phyloP scores from a whole-genome alignment of 257 asterid species.

The Capsicum chinense region DNA sequence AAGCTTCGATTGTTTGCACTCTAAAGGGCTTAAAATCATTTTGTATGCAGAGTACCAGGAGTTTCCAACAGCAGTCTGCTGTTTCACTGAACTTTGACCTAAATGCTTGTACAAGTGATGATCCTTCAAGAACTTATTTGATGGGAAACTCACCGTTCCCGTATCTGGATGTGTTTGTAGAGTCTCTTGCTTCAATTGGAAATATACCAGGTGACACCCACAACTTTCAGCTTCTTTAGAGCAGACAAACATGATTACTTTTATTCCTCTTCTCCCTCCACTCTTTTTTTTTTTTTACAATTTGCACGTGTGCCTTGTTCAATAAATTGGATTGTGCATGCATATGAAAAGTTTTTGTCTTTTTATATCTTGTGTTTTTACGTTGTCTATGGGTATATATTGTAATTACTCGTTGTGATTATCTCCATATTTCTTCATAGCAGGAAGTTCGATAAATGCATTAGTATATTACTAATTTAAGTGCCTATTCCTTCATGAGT shows the following conservation, averaged over 20 bases:
- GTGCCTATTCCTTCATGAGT: neutral
- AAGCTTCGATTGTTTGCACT: constrained; percentile 33
- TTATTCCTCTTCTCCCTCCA: neutral
- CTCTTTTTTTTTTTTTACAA: neutral
- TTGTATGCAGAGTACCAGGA: constrained; percentile 48
- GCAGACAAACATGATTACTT: neutral
- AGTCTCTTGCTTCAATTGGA: constrained; percentile 76
- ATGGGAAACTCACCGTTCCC: constrained; percentile 91
- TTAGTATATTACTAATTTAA: constrained; percentile 9
- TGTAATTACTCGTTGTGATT: neutral
- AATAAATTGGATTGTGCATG: constrained; percentile 12
- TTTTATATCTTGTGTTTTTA: constrained; percentile 19
- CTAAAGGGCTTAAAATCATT: constrained; percentile 25
- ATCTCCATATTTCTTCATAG: neutral
- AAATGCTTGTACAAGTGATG: constrained; percentile 58
- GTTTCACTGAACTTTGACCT: constrained; percentile 48
- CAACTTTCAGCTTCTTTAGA: constrained; percentile 23
- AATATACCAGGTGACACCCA: constrained; percentile 64
- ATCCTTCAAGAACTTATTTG: constrained; percentile 68
- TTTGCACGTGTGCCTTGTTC: neutral
- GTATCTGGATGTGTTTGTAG: constrained; percentile 71
- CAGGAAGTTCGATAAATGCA: neutral
- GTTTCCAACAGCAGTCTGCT: constrained; percentile 39
- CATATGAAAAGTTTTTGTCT: neutral
- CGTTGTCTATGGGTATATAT: neutral